Evolutionary conservation across 805 yeast genomes (phyloP), one percentile per base, ranked within the genome.

Genomic region (Starmera caribaea): DNA sequence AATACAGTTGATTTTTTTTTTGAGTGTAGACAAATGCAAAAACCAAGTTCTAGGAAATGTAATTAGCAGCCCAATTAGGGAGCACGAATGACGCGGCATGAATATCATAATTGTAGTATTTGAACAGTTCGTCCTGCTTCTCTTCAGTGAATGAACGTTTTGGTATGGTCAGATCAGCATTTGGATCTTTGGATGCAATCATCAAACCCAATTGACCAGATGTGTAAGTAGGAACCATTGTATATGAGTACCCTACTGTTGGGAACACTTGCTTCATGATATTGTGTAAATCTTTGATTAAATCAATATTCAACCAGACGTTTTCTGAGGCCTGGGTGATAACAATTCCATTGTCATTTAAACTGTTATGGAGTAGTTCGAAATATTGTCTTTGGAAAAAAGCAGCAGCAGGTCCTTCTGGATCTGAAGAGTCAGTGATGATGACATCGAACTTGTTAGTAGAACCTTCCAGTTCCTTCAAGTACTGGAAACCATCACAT

Each of bases 381-480:
- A 87, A 88, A 63, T 88, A 88, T 41, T 72, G 75, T 44, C 71
- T 69, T 58, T 86, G 85, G 65, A 88, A 88, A 50, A 88, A 83
- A 15, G 83, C 83, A 51, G 80, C 94, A 1, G 97, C 97, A 6
- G 97, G 97, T 3, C 92, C 96, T 51, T 88, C 96, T 1, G 96
- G 96, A 59, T 88, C 97, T 2, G 94, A 81, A 3, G 95, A 84
- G 59, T 88, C 97, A 14, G 95, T 84, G 44, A 88, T 86, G 43
- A 88, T 84, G 28, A 89, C 80, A 59, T 88, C 96, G 55, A 69
- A 88, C 48, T 73, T 73, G 30, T 68, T 68, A 8, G 54, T 50
- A 34, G 66, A 61, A 16, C 57, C 51, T 7, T 45, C 45, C 10
- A 56, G 40, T 11, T 65, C 69, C 43, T 76, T 69, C 48, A 88